These are phyloP conservation scores for Coriolopsis trogii DNA, from an alignment of 1,284 basidiomycete genomes.

Conservation along the genomic window DNA sequence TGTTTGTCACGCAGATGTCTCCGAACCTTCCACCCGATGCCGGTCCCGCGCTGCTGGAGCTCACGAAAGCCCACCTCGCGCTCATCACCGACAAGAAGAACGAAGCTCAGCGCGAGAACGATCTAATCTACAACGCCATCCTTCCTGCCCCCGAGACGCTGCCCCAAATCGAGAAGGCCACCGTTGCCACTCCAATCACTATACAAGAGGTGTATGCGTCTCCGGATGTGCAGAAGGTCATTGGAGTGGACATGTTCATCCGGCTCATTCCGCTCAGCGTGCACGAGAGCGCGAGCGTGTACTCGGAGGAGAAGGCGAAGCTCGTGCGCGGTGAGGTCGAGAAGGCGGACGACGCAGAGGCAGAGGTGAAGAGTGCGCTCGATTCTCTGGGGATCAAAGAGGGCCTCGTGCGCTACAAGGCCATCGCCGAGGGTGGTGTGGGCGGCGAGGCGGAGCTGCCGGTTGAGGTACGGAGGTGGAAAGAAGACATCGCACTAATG, in stretches of 20 bases:
- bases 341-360: conserved; percentile 83
- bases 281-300: conserved; percentile 94
- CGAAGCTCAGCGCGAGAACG: conserved; percentile 89
- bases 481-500: conserved; percentile 72
- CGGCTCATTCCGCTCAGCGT: conserved; percentile 92
- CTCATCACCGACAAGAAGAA: conserved; percentile 77
- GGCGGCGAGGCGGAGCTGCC: conserved; percentile 75
- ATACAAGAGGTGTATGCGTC: conserved; percentile 90
- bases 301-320: conserved; percentile 99
- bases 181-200: conserved; percentile 34
- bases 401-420: conserved; percentile 76
- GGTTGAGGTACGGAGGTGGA: conserved; percentile 74
- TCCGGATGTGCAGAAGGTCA: conserved; percentile 92
- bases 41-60: conserved; percentile 75
- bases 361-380: conserved; percentile 78
- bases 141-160: conserved; percentile 83
- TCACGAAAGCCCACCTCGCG: conserved; percentile 83
- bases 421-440: conserved; percentile 74
- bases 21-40: conserved; percentile 91
- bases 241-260: conserved; percentile 91
- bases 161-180: conserved; percentile 46
- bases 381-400: conserved; percentile 85
- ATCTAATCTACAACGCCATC: conserved; percentile 97
- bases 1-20: conserved; percentile 74
- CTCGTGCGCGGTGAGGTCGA: conserved; percentile 90